Base-by-base conservation (phyloP, 805 yeast species). In the Metschnikowia koreensis region DNA sequence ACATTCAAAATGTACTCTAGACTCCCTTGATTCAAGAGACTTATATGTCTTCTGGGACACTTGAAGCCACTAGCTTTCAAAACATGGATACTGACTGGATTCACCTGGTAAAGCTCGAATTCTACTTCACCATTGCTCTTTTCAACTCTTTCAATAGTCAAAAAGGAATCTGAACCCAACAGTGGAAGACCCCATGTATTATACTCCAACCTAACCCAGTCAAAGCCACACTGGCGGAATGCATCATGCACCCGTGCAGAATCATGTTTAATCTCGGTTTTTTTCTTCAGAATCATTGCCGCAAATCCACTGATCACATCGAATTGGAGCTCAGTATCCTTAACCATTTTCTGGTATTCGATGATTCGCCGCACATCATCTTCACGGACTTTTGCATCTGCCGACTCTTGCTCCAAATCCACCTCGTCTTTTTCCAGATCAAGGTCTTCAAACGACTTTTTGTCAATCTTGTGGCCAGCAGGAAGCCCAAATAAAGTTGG, bases 401-500 rank as follows among this genome's bases (percentile, higher is more conserved):
- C 47, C 22, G 31, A 27, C 16, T 45, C 43, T 13, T 33, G 43
- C 12, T 22, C 41, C 13, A 29, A 41, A 12, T 45, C 51, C 17
- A 26, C 29, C n/a, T 40, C 41, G 9, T 42, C 45, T 28, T 55
- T 56, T 10, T 57, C 60, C 36, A 50, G 41, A 10, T 46, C 48
- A 12, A 55, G 40, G 5, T 62, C 59, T 8, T 43, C 38, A 16
- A 54, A 55, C 6, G 56, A 40, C 44, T 62, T 63, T 26, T 48
- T 51, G 15, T 63, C 56, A 2, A 60, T 47, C 1, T 75, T 77
- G 47, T 54, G 59, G 31, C 54, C 60, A 0, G 57, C 52, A 0
- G 74, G 74, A 13, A 70, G 55, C 0, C 65, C 61, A 37, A 75
- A 70, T 12, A 86, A 66, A 0, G 81, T 75, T 0, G 90, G 88